Evolutionary conservation across 306 rosid species (phyloP).

Genomic region (Casuarina equisetifolia): DNA sequence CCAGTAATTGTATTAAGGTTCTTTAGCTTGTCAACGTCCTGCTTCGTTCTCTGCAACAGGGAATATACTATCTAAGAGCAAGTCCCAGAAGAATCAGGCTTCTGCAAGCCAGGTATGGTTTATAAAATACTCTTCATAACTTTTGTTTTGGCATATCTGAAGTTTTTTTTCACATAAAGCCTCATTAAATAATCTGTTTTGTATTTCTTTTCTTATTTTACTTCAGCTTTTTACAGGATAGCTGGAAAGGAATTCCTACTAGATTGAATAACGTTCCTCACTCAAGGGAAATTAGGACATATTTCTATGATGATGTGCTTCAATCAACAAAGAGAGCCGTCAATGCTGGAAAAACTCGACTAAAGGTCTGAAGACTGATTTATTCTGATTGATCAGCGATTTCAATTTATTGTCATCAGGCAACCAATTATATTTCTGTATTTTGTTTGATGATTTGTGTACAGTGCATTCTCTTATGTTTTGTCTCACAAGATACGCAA

Average conservation of each 20-base stretch:
- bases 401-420: background rate
- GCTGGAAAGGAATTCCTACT: slow-evolving; percentile 96
- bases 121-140: slow-evolving; percentile 10
- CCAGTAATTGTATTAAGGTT: background rate
- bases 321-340: slow-evolving; percentile 76
- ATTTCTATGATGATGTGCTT: slow-evolving; percentile 83
- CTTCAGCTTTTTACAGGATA: slow-evolving; percentile 65
- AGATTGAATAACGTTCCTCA: slow-evolving; percentile 91
- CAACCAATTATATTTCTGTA: background rate
- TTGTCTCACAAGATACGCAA: background rate
- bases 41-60: slow-evolving; percentile 42
- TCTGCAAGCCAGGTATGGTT: slow-evolving; percentile 49
- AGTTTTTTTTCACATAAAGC: slow-evolving; percentile 2
- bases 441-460: background rate
- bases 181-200: slow-evolving; percentile 18
- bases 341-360: slow-evolving; percentile 63
- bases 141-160: slow-evolving; percentile 2
- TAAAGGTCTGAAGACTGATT: slow-evolving; percentile 51
- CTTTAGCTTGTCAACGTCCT: slow-evolving; percentile 11
- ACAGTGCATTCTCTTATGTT: background rate
- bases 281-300: slow-evolving; percentile 85
- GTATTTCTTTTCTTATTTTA: slow-evolving; percentile 38
- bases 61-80: slow-evolving; percentile 43
- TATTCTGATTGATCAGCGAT: background rate
- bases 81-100: slow-evolving; percentile 36